Conservation (phyloP, 2,329 filamentous ascomycete species). For the Podosphaera xanthii region DNA sequence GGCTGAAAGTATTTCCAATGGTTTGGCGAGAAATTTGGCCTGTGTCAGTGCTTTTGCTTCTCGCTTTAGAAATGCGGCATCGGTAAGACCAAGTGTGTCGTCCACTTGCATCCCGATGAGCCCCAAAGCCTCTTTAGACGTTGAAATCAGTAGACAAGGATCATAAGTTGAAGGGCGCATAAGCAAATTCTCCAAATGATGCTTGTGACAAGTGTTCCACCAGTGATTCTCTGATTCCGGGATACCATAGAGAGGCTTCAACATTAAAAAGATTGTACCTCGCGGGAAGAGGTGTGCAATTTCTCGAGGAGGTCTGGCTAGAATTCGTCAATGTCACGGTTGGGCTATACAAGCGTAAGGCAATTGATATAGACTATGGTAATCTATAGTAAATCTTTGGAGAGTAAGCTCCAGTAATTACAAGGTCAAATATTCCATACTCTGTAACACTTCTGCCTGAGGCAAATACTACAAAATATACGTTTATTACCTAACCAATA, state of each 20-base stretch:
- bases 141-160: neutral
- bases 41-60: neutral
- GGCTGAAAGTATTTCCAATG: neutral
- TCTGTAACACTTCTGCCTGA: no score
- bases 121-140: neutral
- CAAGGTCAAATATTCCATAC: no score
- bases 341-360: no score
- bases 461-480: no score
- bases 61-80: neutral
- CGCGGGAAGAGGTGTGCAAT: neutral
- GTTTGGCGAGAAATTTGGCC: neutral
- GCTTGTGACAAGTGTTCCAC: neutral
- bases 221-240: constrained; percentile 1
- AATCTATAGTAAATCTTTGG: no score
- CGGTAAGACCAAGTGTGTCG: neutral
- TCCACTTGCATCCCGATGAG: constrained; percentile 1
- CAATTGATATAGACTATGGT: no score
- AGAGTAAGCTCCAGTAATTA: no score
- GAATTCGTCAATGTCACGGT: neutral
- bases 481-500: no score
- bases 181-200: neutral
- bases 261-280: neutral
- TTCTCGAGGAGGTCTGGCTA: neutral
- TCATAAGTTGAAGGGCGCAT: constrained; percentile 1
- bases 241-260: neutral